phyloP scores from a whole-genome alignment of 2,329 filamentous ascomycete species.

The Coniochaeta sp. region DNA sequence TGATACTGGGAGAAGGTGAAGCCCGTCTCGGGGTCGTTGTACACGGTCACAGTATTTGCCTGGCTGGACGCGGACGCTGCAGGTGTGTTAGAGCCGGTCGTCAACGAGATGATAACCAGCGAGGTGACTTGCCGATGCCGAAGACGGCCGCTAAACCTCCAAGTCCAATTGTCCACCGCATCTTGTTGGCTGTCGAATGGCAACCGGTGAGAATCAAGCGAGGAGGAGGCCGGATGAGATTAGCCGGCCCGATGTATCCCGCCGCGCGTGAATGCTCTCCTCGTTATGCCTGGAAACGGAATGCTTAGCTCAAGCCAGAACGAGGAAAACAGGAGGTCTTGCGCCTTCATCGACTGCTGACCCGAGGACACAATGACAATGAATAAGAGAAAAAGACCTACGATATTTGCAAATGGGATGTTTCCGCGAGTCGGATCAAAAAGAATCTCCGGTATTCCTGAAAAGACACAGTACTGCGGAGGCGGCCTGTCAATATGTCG shows the following conservation, averaged over 20 bases:
- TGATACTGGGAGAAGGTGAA: slow-evolving; percentile 30
- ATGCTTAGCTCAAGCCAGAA: neutral
- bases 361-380: neutral
- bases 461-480: neutral
- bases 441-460: neutral
- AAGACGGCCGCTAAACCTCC: neutral
- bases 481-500: neutral
- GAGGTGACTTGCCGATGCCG: neutral
- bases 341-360: neutral
- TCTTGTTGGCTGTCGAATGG: neutral
- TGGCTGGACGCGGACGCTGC: neutral
- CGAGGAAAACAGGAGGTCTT: neutral
- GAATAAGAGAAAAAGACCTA: neutral
- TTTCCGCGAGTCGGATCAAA: neutral
- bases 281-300: neutral
- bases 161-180: slow-evolving; percentile 1
- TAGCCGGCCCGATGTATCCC: neutral
- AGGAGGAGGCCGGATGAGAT: neutral
- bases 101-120: neutral
- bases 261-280: neutral
- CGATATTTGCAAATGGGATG: neutral
- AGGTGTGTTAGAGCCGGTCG: neutral
- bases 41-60: slow-evolving; percentile 7
- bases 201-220: neutral
- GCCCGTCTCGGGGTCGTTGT: slow-evolving; percentile 29